These are phyloP conservation scores for Candolleomyces aberdarensis DNA, from an alignment of 768 basidiomycete species.

Conservation along the genomic window DNA sequence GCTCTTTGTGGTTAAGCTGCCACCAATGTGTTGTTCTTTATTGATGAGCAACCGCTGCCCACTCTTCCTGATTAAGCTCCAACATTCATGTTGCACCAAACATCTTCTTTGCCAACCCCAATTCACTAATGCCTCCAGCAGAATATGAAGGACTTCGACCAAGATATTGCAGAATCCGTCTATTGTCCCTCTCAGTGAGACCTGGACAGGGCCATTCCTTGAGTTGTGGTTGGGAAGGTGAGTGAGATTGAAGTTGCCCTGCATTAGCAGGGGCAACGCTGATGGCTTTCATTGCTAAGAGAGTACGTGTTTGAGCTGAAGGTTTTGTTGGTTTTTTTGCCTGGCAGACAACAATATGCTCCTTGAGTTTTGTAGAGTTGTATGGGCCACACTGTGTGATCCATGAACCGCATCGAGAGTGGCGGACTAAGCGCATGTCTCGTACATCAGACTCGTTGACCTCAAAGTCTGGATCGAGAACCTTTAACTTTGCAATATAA, in stretches of 20 bases:
- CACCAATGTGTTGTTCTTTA: neutral
- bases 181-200: neutral
- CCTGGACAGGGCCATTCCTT: neutral
- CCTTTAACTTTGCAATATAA: neutral
- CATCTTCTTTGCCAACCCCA: neutral
- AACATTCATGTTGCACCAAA: neutral
- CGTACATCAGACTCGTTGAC: neutral
- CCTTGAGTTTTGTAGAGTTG: neutral
- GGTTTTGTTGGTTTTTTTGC: neutral
- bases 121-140: neutral
- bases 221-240: neutral
- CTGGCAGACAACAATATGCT: neutral
- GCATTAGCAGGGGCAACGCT: no score
- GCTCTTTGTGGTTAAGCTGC: neutral
- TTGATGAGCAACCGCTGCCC: neutral
- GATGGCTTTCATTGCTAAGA: neutral
- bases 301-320: neutral
- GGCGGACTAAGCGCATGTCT: neutral
- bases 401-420: neutral
- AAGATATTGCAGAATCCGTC: neutral
- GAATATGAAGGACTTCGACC: neutral
- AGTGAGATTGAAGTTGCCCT: no score
- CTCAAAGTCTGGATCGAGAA: neutral
- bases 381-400: neutral
- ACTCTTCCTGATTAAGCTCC: neutral